These are phyloP conservation scores for Dactylellina sp. DNA, from an alignment of 2,329 filamentous ascomycete species.

Conservation along the genomic window DNA sequence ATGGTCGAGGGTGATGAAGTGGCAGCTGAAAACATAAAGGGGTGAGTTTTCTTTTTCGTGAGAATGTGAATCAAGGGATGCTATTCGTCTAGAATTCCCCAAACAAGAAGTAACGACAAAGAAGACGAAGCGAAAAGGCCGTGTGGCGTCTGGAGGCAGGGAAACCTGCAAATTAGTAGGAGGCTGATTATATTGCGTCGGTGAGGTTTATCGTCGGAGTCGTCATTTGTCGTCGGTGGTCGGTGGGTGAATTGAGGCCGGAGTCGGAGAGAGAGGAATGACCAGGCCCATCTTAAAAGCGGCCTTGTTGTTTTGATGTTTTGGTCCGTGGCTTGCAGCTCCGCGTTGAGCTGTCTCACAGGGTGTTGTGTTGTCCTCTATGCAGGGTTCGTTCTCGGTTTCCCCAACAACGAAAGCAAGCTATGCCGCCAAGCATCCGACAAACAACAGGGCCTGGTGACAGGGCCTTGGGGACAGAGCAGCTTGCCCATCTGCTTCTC, in stretches of 20 bases:
- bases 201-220: slow-evolving; percentile 6
- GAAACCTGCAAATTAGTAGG: not conserved
- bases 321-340: slow-evolving; percentile 29
- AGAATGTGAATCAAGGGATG: slow-evolving; percentile 32
- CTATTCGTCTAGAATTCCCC: slow-evolving; percentile 38
- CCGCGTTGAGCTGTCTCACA: slow-evolving; percentile 44
- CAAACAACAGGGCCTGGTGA: not conserved
- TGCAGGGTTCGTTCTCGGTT: slow-evolving; percentile 13
- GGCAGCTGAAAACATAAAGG: slow-evolving; percentile 46
- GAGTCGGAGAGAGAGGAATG: slow-evolving; percentile 7
- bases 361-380: slow-evolving; percentile 12
- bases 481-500: no score
- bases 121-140: not conserved
- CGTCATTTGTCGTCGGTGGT: slow-evolving; percentile 16
- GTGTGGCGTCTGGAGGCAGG: not conserved
- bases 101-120: slow-evolving; percentile 15
- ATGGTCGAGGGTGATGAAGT: slow-evolving; percentile 1
- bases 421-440: not conserved
- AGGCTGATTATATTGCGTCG: not conserved
- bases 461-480: not conserved
- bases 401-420: slow-evolving; percentile 39
- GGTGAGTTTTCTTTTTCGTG: slow-evolving; percentile 15
- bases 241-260: slow-evolving; percentile 25
- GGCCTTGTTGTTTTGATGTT: slow-evolving; percentile 54
- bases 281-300: slow-evolving; percentile 11